Percentiles rank a stretch among this genome's conserved stretches.
Evolutionary conservation across 176 grass and related monocot species (phyloP).

Genomic region (Hordeum marinum): DNA sequence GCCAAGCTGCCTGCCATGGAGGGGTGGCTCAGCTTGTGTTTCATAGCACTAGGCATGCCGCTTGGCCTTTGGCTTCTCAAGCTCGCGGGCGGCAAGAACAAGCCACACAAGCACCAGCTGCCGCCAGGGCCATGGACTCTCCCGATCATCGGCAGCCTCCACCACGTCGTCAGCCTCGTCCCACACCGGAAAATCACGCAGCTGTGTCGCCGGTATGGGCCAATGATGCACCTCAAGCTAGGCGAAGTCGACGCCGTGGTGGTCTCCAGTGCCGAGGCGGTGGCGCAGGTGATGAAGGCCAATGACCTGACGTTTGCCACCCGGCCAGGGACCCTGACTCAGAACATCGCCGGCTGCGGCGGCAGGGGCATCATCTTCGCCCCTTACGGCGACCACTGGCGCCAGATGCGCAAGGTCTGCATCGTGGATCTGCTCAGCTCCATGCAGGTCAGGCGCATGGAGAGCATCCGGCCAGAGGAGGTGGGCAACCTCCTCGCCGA

Average conservation of each 20-base stretch:
- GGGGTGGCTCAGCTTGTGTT: neutral
- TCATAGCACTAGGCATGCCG: neutral
- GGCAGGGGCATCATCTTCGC: neutral
- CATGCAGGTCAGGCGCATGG: slow-evolving; percentile 8
- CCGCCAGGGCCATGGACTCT: slow-evolving; percentile 17
- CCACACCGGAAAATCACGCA: neutral
- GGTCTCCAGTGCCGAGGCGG: slow-evolving; percentile 1
- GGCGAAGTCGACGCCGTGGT: slow-evolving; percentile 4
- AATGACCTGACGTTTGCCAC: neutral
- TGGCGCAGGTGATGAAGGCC: neutral
- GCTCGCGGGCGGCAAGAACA: neutral
- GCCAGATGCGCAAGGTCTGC: neutral
- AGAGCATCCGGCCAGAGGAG: neutral
- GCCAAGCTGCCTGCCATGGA: neutral
- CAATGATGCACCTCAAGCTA: neutral
- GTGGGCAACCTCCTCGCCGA: neutral
- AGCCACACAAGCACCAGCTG: neutral
- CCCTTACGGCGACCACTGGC: neutral
- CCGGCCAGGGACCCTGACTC: neutral
- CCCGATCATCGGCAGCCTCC: slow-evolving; percentile 10
- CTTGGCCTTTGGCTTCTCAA: neutral
- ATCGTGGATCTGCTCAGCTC: neutral
- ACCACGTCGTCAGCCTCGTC: neutral
- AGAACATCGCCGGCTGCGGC: neutral
- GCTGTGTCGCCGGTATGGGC: slow-evolving; percentile 1